Conservation (phyloP, 352 stramenopile genomes). For the Phytophthora hybrid region DNA sequence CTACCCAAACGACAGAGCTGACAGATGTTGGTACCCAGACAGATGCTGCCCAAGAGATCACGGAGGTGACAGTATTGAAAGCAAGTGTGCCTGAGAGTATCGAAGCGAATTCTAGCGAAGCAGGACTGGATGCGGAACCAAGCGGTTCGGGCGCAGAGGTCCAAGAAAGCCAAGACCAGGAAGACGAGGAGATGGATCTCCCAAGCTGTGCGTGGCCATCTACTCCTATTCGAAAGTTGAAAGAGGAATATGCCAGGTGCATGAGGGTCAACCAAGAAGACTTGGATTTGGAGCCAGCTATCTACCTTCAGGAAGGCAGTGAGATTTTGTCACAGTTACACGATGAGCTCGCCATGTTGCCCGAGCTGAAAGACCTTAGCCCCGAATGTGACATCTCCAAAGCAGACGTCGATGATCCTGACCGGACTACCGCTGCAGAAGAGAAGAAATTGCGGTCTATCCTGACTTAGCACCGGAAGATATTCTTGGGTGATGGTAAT, state of each 20-base stretch:
- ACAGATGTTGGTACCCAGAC: too few relatives aligned
- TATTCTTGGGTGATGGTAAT: constrained; percentile 17
- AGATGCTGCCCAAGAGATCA: too few relatives aligned
- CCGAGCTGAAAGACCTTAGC: constrained; percentile 2
- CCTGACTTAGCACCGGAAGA: not conserved
- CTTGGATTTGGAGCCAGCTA: not conserved
- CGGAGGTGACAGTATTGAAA: not conserved
- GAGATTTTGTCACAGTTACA: constrained; percentile 4
- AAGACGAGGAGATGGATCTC: not conserved
- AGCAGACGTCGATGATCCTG: not conserved
- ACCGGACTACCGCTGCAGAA: not conserved
- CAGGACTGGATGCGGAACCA: too few relatives aligned
- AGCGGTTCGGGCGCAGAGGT: too few relatives aligned
- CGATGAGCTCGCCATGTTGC: constrained; percentile 3
- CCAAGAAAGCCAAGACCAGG: not conserved
- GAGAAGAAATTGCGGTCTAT: not conserved
- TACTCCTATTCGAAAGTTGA: not conserved
- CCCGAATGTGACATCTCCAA: constrained; percentile 1
- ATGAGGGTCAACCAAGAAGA: not conserved
- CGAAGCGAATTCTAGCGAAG: too few relatives aligned
- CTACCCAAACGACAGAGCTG: too few relatives aligned
- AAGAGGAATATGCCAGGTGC: not conserved
- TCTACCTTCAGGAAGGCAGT: constrained; percentile 8
- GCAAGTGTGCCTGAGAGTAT: not conserved
- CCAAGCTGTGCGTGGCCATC: not conserved